A percentile compares a stretch with the other conserved stretches of the same genome.
These are phyloP conservation scores for Hansenula lynferdii DNA, from an alignment of 1,139 yeast species.

Conservation along the genomic window DNA sequence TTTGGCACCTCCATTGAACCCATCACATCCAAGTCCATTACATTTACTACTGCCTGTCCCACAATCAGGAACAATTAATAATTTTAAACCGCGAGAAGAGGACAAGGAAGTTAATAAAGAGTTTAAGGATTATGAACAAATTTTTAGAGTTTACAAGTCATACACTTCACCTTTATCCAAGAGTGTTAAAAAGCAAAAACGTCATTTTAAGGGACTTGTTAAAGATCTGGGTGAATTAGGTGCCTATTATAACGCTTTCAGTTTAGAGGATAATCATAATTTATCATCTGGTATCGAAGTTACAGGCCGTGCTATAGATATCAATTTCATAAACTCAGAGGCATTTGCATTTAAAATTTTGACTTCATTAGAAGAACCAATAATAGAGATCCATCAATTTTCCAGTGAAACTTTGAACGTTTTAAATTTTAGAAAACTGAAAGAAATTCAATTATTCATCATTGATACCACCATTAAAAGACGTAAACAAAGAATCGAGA, in stretches of 20 bases:
- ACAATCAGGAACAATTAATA: slow-evolving; percentile 22
- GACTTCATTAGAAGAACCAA: slow-evolving; percentile 75
- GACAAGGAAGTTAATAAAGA: slow-evolving; percentile 26
- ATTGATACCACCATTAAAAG: slow-evolving; percentile 27
- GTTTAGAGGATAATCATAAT: slow-evolving; percentile 51
- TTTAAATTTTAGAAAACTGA: slow-evolving; percentile 63
- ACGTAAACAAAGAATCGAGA: slow-evolving; percentile 21
- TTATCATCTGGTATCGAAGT: slow-evolving; percentile 56
- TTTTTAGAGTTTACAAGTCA: slow-evolving; percentile 54
- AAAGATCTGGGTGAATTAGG: slow-evolving; percentile 35
- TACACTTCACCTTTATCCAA: slow-evolving; percentile 50
- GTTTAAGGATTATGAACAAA: slow-evolving; percentile 51
- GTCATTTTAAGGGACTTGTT: slow-evolving; percentile 29
- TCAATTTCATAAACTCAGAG: slow-evolving; percentile 62
- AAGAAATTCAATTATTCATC: slow-evolving; percentile 60
- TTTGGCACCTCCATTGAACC: slow-evolving; percentile 50
- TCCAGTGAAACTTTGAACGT: slow-evolving; percentile 64
- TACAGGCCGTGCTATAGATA: slow-evolving; percentile 78
- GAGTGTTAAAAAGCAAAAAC: slow-evolving; percentile 57
- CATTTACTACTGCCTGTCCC: slow-evolving; percentile 60
- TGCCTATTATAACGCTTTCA: slow-evolving; percentile 59
- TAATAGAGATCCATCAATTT: slow-evolving; percentile 78
- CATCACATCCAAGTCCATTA: slow-evolving; percentile 46
- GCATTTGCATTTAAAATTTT: slow-evolving; percentile 65
- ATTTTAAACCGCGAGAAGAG: slow-evolving; percentile 18